Evolutionary conservation across 495 filamentous ascomycete species (phyloP).

Genomic region (Podospora bellae-mahoneyi): DNA sequence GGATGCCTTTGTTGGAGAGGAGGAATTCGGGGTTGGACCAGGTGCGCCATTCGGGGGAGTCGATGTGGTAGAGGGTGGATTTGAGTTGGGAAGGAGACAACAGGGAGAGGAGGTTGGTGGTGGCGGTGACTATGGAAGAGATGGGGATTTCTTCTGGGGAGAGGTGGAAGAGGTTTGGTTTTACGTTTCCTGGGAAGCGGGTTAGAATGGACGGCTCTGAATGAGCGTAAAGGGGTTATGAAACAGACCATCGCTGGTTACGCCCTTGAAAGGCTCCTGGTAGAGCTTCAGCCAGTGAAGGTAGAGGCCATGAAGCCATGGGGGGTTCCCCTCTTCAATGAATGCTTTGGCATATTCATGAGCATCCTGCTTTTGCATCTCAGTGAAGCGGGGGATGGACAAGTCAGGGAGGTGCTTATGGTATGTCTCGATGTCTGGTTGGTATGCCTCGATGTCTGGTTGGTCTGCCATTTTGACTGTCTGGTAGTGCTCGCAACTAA

Average conservation of each 20-base stretch:
- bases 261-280: slow-evolving; percentile 66
- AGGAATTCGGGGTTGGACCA: slow-evolving; percentile 77
- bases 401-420: slow-evolving; percentile 58
- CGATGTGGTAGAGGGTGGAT: slow-evolving; percentile 55
- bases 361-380: slow-evolving; percentile 59
- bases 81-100: slow-evolving; percentile 49
- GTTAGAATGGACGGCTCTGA: not conserved
- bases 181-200: slow-evolving; percentile 45
- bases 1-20: slow-evolving; percentile 58
- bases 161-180: slow-evolving; percentile 53
- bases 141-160: slow-evolving; percentile 63
- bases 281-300: slow-evolving; percentile 63
- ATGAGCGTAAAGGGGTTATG: not conserved
- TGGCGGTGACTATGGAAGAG: slow-evolving; percentile 49
- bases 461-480: slow-evolving; percentile 17
- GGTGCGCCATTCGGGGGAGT: slow-evolving; percentile 67
- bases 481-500: not conserved
- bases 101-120: slow-evolving; percentile 40
- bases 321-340: slow-evolving; percentile 55
- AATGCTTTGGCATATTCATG: slow-evolving; percentile 62
- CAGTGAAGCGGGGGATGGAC: slow-evolving; percentile 56
- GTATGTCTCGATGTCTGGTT: slow-evolving; percentile 21
- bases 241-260: slow-evolving; percentile 62
- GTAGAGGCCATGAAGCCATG: slow-evolving; percentile 66
- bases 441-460: slow-evolving; percentile 12